Conservation (phyloP, 192 early-diverging fungal genomes). For the Linnemannia elongata region DNA sequence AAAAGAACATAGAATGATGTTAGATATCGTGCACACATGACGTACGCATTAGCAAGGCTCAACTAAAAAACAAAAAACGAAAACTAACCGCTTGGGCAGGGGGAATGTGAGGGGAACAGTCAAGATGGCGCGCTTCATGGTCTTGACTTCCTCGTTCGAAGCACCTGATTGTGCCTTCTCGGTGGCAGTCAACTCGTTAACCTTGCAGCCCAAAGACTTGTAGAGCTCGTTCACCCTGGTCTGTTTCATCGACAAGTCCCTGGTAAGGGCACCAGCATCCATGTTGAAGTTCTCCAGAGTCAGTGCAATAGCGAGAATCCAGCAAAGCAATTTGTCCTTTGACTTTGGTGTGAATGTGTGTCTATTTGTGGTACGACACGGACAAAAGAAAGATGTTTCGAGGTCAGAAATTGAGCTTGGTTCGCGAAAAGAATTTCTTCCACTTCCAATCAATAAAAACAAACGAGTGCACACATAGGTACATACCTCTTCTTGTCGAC, state of each 20-base stretch:
- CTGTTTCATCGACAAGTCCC: constrained; percentile 73
- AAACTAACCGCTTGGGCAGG: constrained; percentile 46
- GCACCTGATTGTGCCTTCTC: constrained; percentile 36
- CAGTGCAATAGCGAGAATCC: constrained; percentile 81
- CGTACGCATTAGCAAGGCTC: not conserved
- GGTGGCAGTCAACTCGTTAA: constrained; percentile 52
- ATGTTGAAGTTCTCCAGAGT: constrained; percentile 79
- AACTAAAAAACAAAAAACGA: not conserved
- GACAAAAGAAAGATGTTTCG: not conserved
- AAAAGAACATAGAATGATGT: not conserved
- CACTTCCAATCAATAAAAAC: not conserved
- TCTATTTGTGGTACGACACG: constrained; percentile 3
- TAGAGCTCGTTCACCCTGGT: constrained; percentile 58
- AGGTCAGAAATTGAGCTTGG: not conserved
- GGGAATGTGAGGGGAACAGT: constrained; percentile 54
- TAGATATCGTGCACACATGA: not conserved
- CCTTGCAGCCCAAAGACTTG: constrained; percentile 63
- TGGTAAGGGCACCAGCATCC: constrained; percentile 70
- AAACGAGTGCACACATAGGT: not conserved
- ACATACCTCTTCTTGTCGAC: constrained; percentile 58
- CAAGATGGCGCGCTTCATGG: constrained; percentile 47
- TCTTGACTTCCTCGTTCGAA: constrained; percentile 19
- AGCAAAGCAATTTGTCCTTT: constrained; percentile 83
- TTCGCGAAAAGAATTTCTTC: not conserved
- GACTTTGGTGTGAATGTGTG: constrained; percentile 69